Percentiles rank a stretch among this genome's conserved stretches.
These are phyloP conservation scores for Przewalskia tangutica DNA, from an alignment of 257 asterid genomes.

Conservation along the genomic window DNA sequence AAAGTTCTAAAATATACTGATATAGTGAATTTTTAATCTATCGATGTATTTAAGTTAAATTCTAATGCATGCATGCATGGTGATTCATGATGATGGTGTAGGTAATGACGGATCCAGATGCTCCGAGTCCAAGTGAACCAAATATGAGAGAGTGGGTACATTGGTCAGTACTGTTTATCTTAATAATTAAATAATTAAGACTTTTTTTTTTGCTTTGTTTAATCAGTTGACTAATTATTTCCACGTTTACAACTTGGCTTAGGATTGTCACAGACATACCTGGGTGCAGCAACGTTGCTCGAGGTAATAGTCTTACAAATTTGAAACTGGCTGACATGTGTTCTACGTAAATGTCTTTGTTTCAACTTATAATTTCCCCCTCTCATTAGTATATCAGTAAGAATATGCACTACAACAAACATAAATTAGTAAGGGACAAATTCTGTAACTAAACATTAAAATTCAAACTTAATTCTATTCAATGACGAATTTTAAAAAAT, in stretches of 20 bases:
- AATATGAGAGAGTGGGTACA: slow-evolving; percentile 54
- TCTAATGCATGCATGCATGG: neutral
- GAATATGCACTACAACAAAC: too few relatives aligned
- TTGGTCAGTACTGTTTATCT: slow-evolving; percentile 25
- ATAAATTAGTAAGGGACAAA: too few relatives aligned
- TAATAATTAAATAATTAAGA: too few relatives aligned
- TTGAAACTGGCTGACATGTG: neutral
- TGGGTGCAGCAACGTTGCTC: slow-evolving; percentile 35
- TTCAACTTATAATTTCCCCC: neutral
- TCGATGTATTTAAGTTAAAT: too few relatives aligned
- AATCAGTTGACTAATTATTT: too few relatives aligned
- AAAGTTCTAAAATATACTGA: too few relatives aligned
- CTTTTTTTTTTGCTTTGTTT: too few relatives aligned
- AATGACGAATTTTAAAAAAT: too few relatives aligned
- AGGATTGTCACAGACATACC: slow-evolving; percentile 81
- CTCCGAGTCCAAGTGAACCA: slow-evolving; percentile 83
- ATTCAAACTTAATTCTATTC: too few relatives aligned
- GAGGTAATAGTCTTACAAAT: slow-evolving; percentile 24
- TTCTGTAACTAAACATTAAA: too few relatives aligned
- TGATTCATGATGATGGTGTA: neutral
- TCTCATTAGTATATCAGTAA: neutral
- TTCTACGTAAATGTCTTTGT: neutral
- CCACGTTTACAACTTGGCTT: neutral
- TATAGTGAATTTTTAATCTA: too few relatives aligned
- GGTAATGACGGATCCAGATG: slow-evolving; percentile 82